A percentile compares a stretch with the other conserved stretches of the same genome.
These are phyloP conservation scores for Pythium monospermum DNA, from an alignment of 352 stramenopile genomes.

Conservation along the genomic window DNA sequence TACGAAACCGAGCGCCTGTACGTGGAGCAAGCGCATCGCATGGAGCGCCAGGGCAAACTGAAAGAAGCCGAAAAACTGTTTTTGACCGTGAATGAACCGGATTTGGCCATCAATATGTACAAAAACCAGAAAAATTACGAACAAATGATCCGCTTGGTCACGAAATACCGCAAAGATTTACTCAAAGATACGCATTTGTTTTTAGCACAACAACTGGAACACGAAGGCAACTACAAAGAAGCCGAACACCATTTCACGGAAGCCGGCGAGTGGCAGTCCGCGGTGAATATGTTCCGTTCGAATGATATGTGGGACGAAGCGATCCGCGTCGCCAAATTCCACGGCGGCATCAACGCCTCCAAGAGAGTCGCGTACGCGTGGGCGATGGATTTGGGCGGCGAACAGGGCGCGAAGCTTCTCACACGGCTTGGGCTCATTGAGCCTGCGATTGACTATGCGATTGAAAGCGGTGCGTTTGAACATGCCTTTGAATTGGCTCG, in stretches of 20 bases:
- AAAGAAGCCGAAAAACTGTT: slow-evolving; percentile 94
- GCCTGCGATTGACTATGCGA: slow-evolving; percentile 91
- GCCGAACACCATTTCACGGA: slow-evolving; percentile 93
- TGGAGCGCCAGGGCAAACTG: slow-evolving; percentile 87
- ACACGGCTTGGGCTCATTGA: slow-evolving; percentile 90
- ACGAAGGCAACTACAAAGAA: slow-evolving; percentile 90
- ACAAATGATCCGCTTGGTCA: slow-evolving; percentile 93
- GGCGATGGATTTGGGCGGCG: slow-evolving; percentile 88
- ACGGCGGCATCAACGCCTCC: slow-evolving; percentile 88
- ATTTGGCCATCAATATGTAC: slow-evolving; percentile 96
- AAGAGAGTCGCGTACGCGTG: slow-evolving; percentile 93
- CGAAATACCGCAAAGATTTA: slow-evolving; percentile 90
- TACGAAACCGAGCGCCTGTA: slow-evolving; percentile 91
- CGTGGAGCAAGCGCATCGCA: slow-evolving; percentile 90
- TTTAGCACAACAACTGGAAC: slow-evolving; percentile 90
- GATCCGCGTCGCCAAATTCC: slow-evolving; percentile 91
- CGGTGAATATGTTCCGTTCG: slow-evolving; percentile 93
- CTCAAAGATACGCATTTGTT: slow-evolving; percentile 93
- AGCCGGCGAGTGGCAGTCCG: slow-evolving; percentile 88
- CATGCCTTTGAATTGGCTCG: slow-evolving; percentile 90
- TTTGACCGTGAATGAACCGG: slow-evolving; percentile 89
- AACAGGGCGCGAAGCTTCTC: slow-evolving; percentile 89
- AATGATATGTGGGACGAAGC: slow-evolving; percentile 95
- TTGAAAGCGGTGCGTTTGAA: slow-evolving; percentile 90
- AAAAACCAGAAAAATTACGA: slow-evolving; percentile 95